A percentile compares a stretch with the other conserved stretches of the same genome.
phyloP scores from a whole-genome alignment of 495 filamentous ascomycete species.

The Daldinia concentrica region DNA sequence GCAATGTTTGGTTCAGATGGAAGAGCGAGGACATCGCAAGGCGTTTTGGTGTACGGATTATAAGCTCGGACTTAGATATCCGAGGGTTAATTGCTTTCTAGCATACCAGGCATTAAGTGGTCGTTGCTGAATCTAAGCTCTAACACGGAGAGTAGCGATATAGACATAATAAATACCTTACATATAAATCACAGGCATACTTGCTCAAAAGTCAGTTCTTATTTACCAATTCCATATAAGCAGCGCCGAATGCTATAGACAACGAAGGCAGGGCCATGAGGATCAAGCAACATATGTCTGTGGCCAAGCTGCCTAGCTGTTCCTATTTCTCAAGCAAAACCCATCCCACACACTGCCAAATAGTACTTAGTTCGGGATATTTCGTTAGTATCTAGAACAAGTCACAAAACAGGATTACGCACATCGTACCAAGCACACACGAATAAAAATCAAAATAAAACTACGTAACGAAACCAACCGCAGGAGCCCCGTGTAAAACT shows the following conservation, averaged over 20 bases:
- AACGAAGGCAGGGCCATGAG: neutral
- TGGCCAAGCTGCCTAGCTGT: neutral
- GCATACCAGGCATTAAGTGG: neutral
- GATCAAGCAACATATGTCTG: neutral
- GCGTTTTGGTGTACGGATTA: conserved; percentile 25
- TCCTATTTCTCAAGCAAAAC: neutral
- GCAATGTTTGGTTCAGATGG: neutral
- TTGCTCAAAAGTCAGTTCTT: neutral
- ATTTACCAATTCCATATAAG: neutral
- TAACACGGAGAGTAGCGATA: neutral
- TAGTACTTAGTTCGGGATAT: neutral
- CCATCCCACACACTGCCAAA: neutral
- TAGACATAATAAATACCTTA: conserved; percentile 3
- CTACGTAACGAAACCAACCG: neutral
- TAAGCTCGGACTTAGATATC: neutral
- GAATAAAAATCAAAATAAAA: neutral
- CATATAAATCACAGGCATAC: neutral
- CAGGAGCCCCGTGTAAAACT: neutral
- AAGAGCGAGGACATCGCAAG: conserved; percentile 10
- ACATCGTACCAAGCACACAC: neutral
- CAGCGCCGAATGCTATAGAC: neutral
- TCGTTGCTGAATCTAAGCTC: conserved; percentile 4
- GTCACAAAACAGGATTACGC: neutral
- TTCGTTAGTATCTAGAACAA: neutral
- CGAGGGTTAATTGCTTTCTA: conserved; percentile 1